These are phyloP conservation scores for Quillaja saponaria DNA, from an alignment of 306 rosid genomes.

Conservation along the genomic window DNA sequence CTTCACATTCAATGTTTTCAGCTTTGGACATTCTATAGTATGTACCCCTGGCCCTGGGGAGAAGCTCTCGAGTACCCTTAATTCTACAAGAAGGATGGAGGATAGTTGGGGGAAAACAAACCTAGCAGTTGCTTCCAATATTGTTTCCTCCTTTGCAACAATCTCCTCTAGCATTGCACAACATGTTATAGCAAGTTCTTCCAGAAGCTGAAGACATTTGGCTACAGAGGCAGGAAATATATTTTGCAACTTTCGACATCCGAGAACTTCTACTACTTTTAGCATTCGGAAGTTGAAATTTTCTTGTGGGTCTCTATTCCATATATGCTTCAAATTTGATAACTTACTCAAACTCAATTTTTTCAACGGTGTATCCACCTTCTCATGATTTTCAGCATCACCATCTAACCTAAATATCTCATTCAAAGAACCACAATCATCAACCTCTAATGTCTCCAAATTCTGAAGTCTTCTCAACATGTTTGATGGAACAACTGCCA, in stretches of 20 bases:
- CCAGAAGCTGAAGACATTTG: background rate
- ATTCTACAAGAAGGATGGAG: background rate
- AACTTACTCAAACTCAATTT: slow-evolving; percentile 14
- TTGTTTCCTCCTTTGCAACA: slow-evolving; percentile 5
- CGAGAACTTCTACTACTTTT: background rate
- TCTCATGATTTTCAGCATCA: no score
- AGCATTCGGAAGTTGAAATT: slow-evolving; percentile 14
- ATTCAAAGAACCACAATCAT: background rate
- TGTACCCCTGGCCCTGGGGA: slow-evolving; percentile 14
- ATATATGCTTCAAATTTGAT: slow-evolving; percentile 29
- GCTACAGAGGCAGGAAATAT: slow-evolving; percentile 19
- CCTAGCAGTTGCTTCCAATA: background rate
- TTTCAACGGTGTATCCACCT: background rate
- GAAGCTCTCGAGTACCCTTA: slow-evolving; percentile 14
- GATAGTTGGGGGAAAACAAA: slow-evolving; percentile 18
- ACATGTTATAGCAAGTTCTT: background rate
- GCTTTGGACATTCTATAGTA: slow-evolving; percentile 23
- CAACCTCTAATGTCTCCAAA: background rate
- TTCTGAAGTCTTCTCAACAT: background rate
- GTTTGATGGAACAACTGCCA: background rate
- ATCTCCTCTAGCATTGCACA: slow-evolving; percentile 4
- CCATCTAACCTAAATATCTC: background rate
- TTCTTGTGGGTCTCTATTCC: slow-evolving; percentile 22
- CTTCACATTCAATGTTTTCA: background rate
- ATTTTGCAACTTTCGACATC: slow-evolving; percentile 7